Evolutionary conservation across 1,139 yeast species (phyloP).

Genomic region (Taphrina deformans): DNA sequence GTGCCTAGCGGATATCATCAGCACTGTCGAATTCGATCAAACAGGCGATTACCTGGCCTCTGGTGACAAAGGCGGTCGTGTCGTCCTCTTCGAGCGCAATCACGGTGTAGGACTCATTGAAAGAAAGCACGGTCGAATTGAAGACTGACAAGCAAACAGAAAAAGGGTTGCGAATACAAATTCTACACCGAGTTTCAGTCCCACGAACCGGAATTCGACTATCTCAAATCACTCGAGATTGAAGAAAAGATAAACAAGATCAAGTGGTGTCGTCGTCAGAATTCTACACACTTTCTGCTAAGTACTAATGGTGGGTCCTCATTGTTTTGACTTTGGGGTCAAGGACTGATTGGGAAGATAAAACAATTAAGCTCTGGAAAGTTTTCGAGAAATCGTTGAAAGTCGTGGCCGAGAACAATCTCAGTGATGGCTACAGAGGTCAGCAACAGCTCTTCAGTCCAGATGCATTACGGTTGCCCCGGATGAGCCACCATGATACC

Average conservation of each 20-base stretch:
- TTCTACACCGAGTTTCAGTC: constrained; percentile 96
- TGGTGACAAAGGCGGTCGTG: constrained; percentile 98
- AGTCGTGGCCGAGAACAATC: constrained; percentile 86
- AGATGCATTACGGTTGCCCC: constrained; percentile 67
- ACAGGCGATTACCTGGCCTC: constrained; percentile 95
- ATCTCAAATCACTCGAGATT: constrained; percentile 89
- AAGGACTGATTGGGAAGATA: constrained; percentile 52
- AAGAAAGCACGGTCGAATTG: background rate
- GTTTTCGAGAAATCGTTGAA: constrained; percentile 87
- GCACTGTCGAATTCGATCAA: constrained; percentile 94
- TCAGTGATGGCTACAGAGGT: constrained; percentile 51
- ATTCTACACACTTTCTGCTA: constrained; percentile 81
- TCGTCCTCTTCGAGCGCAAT: constrained; percentile 90
- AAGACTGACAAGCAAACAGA: constrained; percentile 42
- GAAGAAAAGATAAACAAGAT: constrained; percentile 98
- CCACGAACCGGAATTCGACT: constrained; percentile 98
- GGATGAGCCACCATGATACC: constrained; percentile 86
- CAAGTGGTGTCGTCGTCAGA: constrained; percentile 89
- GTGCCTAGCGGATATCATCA: constrained; percentile 77
- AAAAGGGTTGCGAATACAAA: constrained; percentile 87
- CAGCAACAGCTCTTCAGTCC: constrained; percentile 37
- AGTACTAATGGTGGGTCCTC: constrained; percentile 62
- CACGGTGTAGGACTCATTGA: constrained; percentile 47
- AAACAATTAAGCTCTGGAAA: constrained; percentile 97
- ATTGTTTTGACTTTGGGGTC: background rate